Base-by-base conservation (phyloP, 2,329 filamentous ascomycete species). In the Aspergillus fumigatus region DNA sequence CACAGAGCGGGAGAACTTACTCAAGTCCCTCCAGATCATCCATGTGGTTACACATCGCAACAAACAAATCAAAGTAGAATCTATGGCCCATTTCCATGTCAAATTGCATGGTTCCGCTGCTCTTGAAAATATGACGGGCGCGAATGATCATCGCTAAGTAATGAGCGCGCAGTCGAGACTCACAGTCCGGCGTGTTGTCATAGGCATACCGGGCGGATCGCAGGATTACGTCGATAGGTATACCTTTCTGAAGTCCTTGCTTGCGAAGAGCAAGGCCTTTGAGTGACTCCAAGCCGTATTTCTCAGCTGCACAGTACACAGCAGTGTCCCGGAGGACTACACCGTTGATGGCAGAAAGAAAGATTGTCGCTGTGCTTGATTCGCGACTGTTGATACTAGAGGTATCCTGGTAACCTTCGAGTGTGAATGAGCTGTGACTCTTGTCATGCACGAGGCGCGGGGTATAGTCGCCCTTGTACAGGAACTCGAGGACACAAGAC, bases 61-160 rank as follows among this genome's bases (percentile, higher is more conserved):
- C 92, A 77, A 97, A 97, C 77, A 97, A 82, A 83, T 97, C 92
- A 80, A 97, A 97, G 84, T 94, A 97, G 79, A 97, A 83, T 83
- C 92, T 92, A 79, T 85, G 92, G 75, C 92, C 92, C 77, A 86
- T 86, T 82, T 96, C 90, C 92, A 97, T 97, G 82, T 97, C 92
- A 80, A 89, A 88, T 84, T 97, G 92, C 92, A 97, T 96, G 77
- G 92, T 97, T 78, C 92, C 92, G 81, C 92, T 96, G 79, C 89
- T 87, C 88, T 96, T 97, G 78, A 97, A 97, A 71, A 91, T 96
- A 82, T 92, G 92, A 77, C 93, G 90, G 83, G 90, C 93, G 81
- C 92, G 88, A 82, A 97, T 96, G 78, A 97, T 96, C 77, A 97
- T 85, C 74, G 92, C 91, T 75, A 97, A 87, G 82, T 96, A 97